Evolutionary conservation across 306 rosid genomes (phyloP).

Genomic region (Parietaria judaica): DNA sequence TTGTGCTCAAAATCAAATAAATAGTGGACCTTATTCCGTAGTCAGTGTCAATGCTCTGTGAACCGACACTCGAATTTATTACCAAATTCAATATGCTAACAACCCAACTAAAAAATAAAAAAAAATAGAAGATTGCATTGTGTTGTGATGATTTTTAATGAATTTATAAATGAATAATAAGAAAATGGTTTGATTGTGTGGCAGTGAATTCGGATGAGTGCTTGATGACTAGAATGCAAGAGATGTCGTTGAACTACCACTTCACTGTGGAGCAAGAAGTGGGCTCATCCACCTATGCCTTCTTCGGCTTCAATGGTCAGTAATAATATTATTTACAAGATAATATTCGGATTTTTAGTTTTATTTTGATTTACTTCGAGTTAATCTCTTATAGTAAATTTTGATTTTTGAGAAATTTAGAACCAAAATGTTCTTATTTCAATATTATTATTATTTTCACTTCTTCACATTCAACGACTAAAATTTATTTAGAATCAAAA

Average conservation of each 20-base stretch:
- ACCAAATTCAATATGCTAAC: conserved; percentile 1
- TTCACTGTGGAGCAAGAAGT: conserved; percentile 91
- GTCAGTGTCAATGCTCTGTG: conserved; percentile 40
- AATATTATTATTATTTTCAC: too few relatives aligned
- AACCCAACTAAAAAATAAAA: neutral
- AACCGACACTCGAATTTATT: conserved; percentile 33
- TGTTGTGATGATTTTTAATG: neutral
- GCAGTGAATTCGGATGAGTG: conserved; percentile 77
- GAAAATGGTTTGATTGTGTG: neutral
- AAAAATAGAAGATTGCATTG: neutral
- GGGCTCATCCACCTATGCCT: conserved; percentile 73
- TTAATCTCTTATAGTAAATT: neutral
- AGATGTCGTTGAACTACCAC: conserved; percentile 94
- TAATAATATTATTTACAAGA: neutral
- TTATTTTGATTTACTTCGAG: neutral
- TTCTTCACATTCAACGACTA: too few relatives aligned
- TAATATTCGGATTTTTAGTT: neutral
- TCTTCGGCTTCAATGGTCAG: conserved; percentile 76
- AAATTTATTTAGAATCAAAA: too few relatives aligned
- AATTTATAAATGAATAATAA: conserved; percentile 1
- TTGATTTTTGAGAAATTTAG: too few relatives aligned
- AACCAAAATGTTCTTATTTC: neutral
- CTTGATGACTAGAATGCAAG: conserved; percentile 93
- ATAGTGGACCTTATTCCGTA: conserved; percentile 45
- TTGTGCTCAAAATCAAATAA: conserved; percentile 14